Evolutionary conservation across 192 early-diverging fungal species (phyloP).

Genomic region (Phlyctochytrium bullatum): DNA sequence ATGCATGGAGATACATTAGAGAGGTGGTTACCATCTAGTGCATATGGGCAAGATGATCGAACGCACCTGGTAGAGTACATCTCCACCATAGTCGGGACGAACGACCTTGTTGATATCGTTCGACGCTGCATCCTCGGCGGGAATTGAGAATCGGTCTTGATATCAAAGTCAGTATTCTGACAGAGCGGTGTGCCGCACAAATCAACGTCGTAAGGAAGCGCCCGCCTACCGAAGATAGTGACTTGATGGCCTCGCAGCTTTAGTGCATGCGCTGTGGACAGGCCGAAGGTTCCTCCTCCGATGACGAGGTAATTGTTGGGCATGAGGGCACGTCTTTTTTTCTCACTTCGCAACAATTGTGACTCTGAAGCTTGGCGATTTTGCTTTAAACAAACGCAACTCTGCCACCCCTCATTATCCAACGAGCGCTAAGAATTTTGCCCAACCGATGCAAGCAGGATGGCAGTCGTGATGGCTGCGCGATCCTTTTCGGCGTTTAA

Average conservation of each 20-base stretch:
- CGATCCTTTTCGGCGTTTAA: no score
- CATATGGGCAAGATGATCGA: not conserved
- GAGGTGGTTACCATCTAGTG: no score
- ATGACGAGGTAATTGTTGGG: slow-evolving; percentile 20
- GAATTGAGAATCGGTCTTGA: slow-evolving; percentile 19
- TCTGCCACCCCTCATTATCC: no score
- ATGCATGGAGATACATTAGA: not conserved
- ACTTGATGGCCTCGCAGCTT: slow-evolving; percentile 9
- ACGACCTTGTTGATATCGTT: slow-evolving; percentile 41
- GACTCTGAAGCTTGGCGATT: no score
- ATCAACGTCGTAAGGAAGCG: not conserved
- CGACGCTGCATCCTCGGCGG: slow-evolving; percentile 28
- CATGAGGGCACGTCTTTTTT: no score
- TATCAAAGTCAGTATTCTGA: not conserved
- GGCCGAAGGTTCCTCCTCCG: slow-evolving; percentile 41
- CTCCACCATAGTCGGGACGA: slow-evolving; percentile 23
- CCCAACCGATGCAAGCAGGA: no score
- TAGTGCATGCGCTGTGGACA: slow-evolving; percentile 30
- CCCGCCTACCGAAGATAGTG: slow-evolving; percentile 18
- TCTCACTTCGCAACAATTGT: no score
- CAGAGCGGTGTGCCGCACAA: no score
- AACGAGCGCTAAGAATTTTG: no score
- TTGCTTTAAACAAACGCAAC: no score
- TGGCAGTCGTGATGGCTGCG: no score
- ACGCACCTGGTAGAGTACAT: slow-evolving; percentile 9